phyloP scores from a whole-genome alignment of 768 basidiomycete species.

The Trametes cubensis region DNA sequence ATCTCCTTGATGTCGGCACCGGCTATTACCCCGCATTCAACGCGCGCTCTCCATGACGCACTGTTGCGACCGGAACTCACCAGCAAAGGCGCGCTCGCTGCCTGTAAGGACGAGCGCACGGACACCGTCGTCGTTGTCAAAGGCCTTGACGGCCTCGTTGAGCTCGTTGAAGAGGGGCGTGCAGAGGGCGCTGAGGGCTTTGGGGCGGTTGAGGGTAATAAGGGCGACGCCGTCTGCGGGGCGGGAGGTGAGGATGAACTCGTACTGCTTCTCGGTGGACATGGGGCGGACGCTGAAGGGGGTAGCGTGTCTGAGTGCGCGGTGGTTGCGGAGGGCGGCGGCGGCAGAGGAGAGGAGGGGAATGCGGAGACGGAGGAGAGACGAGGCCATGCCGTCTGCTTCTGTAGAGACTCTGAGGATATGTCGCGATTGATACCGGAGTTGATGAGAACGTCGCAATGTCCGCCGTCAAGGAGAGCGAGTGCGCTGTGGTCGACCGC shows the following conservation, averaged over 20 bases:
- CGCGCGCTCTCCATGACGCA: not conserved
- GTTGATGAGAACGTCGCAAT: slow-evolving; percentile 1
- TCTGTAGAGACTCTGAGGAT: not conserved
- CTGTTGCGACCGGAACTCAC: slow-evolving; percentile 45
- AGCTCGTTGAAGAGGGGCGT: slow-evolving; percentile 81
- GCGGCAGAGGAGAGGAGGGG: slow-evolving; percentile 14
- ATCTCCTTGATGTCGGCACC: slow-evolving; percentile 99
- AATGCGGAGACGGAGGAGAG: slow-evolving; percentile 7
- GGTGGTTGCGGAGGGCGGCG: slow-evolving; percentile 13
- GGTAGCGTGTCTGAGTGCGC: slow-evolving; percentile 11
- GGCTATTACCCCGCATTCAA: slow-evolving; percentile 47
- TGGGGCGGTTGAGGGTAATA: slow-evolving; percentile 87
- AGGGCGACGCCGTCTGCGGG: slow-evolving; percentile 74
- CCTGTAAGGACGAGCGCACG: slow-evolving; percentile 93
- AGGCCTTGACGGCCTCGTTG: slow-evolving; percentile 71
- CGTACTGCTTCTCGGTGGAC: slow-evolving; percentile 54
- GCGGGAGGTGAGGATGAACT: slow-evolving; percentile 67
- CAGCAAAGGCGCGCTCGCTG: slow-evolving; percentile 91
- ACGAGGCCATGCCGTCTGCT: slow-evolving; percentile 6
- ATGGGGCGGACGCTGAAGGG: slow-evolving; percentile 38
- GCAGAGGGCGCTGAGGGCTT: slow-evolving; percentile 86
- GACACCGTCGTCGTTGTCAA: slow-evolving; percentile 69
- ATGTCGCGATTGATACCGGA: not conserved
- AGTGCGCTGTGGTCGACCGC: not conserved
- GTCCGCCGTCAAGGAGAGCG: not conserved